phyloP scores from a whole-genome alignment of 345 rosid species.

The Eucalyptus urophylla region DNA sequence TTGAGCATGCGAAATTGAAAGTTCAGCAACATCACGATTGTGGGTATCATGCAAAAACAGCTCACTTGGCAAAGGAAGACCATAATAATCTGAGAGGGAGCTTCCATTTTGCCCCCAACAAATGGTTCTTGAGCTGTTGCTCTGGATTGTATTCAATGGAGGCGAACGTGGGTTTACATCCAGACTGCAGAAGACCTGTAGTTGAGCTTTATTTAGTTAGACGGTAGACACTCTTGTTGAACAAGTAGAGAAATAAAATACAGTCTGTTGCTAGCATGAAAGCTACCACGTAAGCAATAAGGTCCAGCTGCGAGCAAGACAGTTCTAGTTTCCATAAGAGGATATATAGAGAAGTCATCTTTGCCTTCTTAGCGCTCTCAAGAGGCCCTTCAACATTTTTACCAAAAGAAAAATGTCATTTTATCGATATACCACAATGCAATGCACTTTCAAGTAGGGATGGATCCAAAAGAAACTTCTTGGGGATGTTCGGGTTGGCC shows the following conservation, averaged over 20 bases:
- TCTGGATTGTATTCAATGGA: neutral
- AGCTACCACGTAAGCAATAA: neutral
- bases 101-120: neutral
- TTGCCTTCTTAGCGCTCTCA: neutral
- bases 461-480: neutral
- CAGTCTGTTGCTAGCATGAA: neutral
- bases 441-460: neutral
- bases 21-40: neutral
- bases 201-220: neutral
- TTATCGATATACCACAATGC: no score
- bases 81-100: neutral
- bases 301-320: neutral
- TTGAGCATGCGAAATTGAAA: neutral
- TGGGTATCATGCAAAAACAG: neutral
- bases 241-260: no score
- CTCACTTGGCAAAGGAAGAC: neutral
- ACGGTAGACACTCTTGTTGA: neutral
- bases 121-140: neutral
- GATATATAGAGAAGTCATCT: neutral
- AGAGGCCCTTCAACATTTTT: neutral
- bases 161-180: neutral
- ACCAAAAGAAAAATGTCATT: no score
- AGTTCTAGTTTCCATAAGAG: neutral
- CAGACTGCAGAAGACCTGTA: neutral
- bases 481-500: fast-evolving